Conservation (phyloP, 2,329 filamentous ascomycete genomes). For the Ophiosphaerella herpotricha region DNA sequence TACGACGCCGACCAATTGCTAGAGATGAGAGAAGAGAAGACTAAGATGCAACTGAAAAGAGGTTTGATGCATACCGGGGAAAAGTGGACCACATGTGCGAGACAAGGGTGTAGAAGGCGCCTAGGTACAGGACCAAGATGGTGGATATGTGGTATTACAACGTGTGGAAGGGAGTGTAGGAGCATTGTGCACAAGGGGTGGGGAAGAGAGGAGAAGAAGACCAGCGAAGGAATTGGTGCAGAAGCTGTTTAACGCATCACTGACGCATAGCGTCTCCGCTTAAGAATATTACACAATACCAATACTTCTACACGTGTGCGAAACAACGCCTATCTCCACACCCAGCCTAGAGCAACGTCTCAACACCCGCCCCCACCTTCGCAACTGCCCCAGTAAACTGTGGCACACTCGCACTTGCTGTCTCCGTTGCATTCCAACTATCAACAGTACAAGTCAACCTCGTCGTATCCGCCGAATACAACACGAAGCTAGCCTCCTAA, state of each 20-base stretch:
- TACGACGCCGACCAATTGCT: slow-evolving; percentile 8
- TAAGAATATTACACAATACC: too few relatives aligned
- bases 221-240: neutral
- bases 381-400: slow-evolving; percentile 21
- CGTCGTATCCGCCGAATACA: slow-evolving; percentile 57
- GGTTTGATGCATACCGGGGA: slow-evolving; percentile 9
- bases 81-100: slow-evolving; percentile 14
- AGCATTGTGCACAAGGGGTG: slow-evolving; percentile 18
- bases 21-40: slow-evolving; percentile 10
- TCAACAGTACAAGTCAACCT: slow-evolving; percentile 56
- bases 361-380: slow-evolving; percentile 9
- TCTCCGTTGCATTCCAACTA: slow-evolving; percentile 11
- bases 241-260: neutral
- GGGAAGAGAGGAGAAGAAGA: slow-evolving; percentile 1
- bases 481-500: slow-evolving; percentile 58
- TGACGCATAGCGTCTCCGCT: neutral
- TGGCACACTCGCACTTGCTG: slow-evolving; percentile 2
- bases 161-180: slow-evolving; percentile 21
- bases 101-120: slow-evolving; percentile 7
- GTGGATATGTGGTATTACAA: slow-evolving; percentile 22
- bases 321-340: too few relatives aligned
- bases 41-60: slow-evolving; percentile 18
- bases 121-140: slow-evolving; percentile 26
- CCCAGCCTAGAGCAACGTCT: slow-evolving; percentile 2
- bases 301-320: too few relatives aligned